Evolutionary conservation across 805 yeast genomes (phyloP).

Genomic region (Kregervanrija fluxuum): DNA sequence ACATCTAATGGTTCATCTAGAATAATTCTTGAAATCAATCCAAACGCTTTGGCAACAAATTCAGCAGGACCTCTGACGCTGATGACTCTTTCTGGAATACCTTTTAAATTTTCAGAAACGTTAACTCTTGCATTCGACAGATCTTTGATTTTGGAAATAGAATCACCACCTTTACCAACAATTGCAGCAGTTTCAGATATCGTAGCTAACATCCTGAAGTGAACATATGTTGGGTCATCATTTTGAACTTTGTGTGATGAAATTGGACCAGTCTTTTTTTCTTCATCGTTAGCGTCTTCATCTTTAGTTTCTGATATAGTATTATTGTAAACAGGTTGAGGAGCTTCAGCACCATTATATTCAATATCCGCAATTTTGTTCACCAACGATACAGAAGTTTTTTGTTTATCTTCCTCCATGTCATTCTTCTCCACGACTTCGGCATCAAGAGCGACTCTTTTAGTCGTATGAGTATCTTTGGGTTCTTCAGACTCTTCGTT

Average conservation of each 20-base stretch:
- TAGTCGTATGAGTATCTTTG: slow-evolving; percentile 39
- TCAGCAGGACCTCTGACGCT: slow-evolving; percentile 70
- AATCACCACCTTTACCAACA: slow-evolving; percentile 79
- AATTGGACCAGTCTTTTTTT: slow-evolving; percentile 12
- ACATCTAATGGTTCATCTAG: slow-evolving; percentile 59
- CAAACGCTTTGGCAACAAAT: slow-evolving; percentile 75
- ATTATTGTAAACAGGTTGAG: slow-evolving; percentile 1
- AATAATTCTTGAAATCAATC: slow-evolving; percentile 60
- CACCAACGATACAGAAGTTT: slow-evolving; percentile 33
- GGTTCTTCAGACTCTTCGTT: slow-evolving; percentile 50
- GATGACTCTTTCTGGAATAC: slow-evolving; percentile 68
- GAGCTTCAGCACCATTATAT: not conserved
- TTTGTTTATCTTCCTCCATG: slow-evolving; percentile 33
- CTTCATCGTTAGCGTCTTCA: not conserved
- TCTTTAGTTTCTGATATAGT: not conserved
- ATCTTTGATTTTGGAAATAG: slow-evolving; percentile 55
- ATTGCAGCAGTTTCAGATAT: slow-evolving; percentile 69
- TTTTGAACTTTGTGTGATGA: slow-evolving; percentile 19
- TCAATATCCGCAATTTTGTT: not conserved
- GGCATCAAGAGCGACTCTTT: slow-evolving; percentile 65
- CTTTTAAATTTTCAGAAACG: slow-evolving; percentile 66
- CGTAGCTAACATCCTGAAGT: slow-evolving; percentile 66
- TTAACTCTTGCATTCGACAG: slow-evolving; percentile 57
- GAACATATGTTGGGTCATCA: slow-evolving; percentile 54
- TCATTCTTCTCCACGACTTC: slow-evolving; percentile 42